Conservation (phyloP, 2,329 filamentous ascomycete genomes). For the Diaporthe citrichinensis region DNA sequence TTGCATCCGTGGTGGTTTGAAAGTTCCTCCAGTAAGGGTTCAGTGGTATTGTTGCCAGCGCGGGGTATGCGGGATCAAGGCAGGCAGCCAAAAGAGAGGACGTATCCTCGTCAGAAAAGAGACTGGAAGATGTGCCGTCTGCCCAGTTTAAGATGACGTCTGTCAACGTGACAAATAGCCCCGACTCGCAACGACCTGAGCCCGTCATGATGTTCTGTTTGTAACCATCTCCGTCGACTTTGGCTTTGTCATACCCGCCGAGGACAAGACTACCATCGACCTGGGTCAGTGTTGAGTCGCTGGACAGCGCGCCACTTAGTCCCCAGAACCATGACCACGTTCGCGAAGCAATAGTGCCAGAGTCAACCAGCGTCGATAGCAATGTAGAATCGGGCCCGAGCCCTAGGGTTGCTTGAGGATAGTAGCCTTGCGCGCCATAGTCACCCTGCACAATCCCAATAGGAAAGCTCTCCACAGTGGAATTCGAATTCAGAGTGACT, state of each 20-base stretch:
- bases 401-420: not conserved
- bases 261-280: constrained; percentile 31
- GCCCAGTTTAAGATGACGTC: not conserved
- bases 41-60: not conserved
- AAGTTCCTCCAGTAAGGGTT: not conserved
- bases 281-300: not conserved
- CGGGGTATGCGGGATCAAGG: not conserved
- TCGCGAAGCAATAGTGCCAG: constrained; percentile 1
- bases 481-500: not conserved
- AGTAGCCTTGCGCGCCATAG: constrained; percentile 10
- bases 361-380: not conserved
- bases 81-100: not conserved
- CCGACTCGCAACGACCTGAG: not conserved
- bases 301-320: not conserved
- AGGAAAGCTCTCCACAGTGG: not conserved
- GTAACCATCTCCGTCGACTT: constrained; percentile 11
- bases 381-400: not conserved
- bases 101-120: not conserved
- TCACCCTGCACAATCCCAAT: not conserved
- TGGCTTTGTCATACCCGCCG: constrained; percentile 34
- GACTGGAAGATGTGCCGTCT: not conserved
- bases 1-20: not conserved
- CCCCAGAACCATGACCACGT: constrained; percentile 16
- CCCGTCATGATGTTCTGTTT: not conserved
- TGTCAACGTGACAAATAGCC: not conserved